Evolutionary conservation across 768 basidiomycete genomes (phyloP), one percentile per base, ranked within the genome.

Genomic region (Hygrophorus pudorinus): DNA sequence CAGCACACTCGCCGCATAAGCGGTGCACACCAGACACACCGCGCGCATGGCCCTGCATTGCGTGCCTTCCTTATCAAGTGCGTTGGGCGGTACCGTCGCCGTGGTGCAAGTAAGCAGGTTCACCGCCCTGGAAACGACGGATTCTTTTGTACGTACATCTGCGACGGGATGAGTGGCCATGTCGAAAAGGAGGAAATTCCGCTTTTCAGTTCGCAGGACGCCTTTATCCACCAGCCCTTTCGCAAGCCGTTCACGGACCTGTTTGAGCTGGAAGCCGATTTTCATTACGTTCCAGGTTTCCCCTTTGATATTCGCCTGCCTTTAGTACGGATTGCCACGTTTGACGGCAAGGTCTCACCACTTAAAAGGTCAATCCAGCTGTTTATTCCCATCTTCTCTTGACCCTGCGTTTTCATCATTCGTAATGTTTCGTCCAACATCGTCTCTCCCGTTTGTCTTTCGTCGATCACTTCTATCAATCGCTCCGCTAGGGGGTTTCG

Each of bases 211-310:
- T 41, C 96, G 85, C n/a, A 99, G 78, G 31, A 99, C 81, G 54
- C 94, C 96, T 65, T 99, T 99, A 72, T 99, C 94, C 41, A 97
- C 94, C 32, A 99, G 78, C 2, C 94, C 80, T 61, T 99, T 99
- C 11, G 93, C 92, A 32, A 99, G 81, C 13, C 94, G 86, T 66
- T 99, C 94, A 37, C 94, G 84, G 32, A 98, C 94, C 65, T 97
- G 94, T 63, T 97, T 97, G 38, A 99, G 81, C 63, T 99, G 94
- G 65, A 90, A 99, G 17, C 93, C 93, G 44, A 99, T 98, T 67
- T 98, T 98, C 84, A 97, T 91, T 6, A 99, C 92, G 64, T 98
- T 99, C 94, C 94, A 99, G 38, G 94, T 98, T 67, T 99, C 94
- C 44, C 94, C 93, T 97, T 57, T 5, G 27, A 47, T 20, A n/a